A percentile compares a stretch with the other conserved stretches of the same genome.
phyloP scores from a whole-genome alignment of 2,329 filamentous ascomycete genomes.

The Pseudogymnoascus sp. region DNA sequence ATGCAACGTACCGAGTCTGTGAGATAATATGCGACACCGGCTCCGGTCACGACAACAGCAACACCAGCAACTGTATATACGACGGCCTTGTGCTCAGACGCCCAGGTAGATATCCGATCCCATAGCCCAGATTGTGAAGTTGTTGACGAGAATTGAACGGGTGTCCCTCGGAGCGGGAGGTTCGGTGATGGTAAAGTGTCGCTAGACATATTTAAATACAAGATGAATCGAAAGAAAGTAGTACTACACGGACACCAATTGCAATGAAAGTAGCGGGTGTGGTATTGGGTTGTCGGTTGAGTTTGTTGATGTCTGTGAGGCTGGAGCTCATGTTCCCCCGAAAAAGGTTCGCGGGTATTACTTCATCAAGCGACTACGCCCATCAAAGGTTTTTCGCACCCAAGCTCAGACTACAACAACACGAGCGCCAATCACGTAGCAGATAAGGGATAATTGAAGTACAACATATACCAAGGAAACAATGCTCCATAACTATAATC shows the following conservation, averaged over 20 bases:
- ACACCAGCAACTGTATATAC: conserved; percentile 96
- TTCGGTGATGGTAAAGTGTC: conserved; percentile 1
- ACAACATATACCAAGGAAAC: conserved; percentile 5
- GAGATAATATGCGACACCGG: conserved; percentile 89
- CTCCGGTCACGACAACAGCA: conserved; percentile 82
- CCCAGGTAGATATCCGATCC: conserved; percentile 88
- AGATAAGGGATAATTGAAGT: background rate
- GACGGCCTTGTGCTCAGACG: conserved; percentile 87
- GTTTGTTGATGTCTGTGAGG: conserved; percentile 11
- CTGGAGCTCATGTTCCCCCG: conserved; percentile 1
- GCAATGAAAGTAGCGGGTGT: conserved; percentile 8
- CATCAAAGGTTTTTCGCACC: conserved; percentile 5
- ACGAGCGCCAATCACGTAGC: background rate
- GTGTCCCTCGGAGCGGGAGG: conserved; percentile 7
- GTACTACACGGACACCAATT: conserved; percentile 1
- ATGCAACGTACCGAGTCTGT: conserved; percentile 47
- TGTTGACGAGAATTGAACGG: conserved; percentile 25
- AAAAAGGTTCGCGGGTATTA: conserved; percentile 13
- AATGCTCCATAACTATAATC: background rate
- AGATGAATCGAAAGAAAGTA: conserved; percentile 11
- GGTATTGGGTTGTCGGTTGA: conserved; percentile 1
- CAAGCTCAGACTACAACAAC: conserved; percentile 5
- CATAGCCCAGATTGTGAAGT: conserved; percentile 41
- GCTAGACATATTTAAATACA: conserved; percentile 13
- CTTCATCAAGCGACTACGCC: background rate